Conservation (phyloP, 441 rosid genomes). For the Jatropha podagrica region DNA sequence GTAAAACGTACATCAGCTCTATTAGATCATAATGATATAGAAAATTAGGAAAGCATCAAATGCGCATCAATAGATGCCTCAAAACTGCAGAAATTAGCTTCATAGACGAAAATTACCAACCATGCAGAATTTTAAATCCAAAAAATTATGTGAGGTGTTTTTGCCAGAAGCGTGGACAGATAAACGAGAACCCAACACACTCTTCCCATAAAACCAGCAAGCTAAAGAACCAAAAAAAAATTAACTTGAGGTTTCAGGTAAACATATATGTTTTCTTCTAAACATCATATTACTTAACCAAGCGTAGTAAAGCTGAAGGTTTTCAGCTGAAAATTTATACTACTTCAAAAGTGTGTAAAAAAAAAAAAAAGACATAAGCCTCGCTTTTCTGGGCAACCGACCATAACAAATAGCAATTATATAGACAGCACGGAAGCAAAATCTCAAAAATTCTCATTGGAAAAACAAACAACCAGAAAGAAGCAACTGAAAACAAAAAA, state of each 20-base stretch:
- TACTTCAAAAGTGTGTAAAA: not conserved
- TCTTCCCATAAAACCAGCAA: not conserved
- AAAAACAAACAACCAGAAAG: constrained; percentile 8
- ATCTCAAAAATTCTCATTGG: constrained; percentile 11
- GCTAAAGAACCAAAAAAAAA: not conserved
- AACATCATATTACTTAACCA: constrained; percentile 1
- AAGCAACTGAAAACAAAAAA: not conserved
- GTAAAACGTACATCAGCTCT: constrained; percentile 8
- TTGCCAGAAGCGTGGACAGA: not conserved
- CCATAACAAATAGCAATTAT: constrained; percentile 5
- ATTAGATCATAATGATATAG: constrained; percentile 8
- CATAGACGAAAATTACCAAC: not conserved
- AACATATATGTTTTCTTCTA: not conserved
- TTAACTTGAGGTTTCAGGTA: too few relatives aligned
- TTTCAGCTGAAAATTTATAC: constrained; percentile 11
- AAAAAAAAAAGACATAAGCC: not conserved
- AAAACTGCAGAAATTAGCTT: not conserved
- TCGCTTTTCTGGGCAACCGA: constrained; percentile 31
- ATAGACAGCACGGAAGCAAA: constrained; percentile 19
- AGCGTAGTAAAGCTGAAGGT: constrained; percentile 1
- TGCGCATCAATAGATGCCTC: not conserved
- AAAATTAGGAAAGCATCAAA: not conserved
- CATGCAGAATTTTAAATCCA: not conserved
- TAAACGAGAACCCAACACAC: not conserved
- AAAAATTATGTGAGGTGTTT: not conserved